These are phyloP conservation scores for Talaromyces nanjingensis DNA, from an alignment of 495 filamentous ascomycete genomes.

Conservation along the genomic window DNA sequence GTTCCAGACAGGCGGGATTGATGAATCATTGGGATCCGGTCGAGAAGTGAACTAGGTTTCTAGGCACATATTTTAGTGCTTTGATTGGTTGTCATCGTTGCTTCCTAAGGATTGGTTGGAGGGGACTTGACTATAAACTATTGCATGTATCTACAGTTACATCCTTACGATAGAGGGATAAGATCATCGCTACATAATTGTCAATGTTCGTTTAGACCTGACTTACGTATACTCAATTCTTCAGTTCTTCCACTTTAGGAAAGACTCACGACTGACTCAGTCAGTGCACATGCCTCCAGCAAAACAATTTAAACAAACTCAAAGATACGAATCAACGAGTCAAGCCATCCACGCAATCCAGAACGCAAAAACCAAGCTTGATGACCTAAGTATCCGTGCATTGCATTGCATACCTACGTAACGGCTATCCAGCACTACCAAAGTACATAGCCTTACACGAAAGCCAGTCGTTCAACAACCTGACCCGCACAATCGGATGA, in stretches of 20 bases:
- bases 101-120: background rate
- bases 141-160: background rate
- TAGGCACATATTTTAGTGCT: background rate
- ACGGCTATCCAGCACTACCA: too few relatives aligned
- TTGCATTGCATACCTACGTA: too few relatives aligned
- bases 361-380: background rate
- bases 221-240: background rate
- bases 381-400: too few relatives aligned
- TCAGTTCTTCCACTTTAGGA: background rate
- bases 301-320: background rate
- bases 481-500: background rate
- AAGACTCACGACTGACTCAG: background rate
- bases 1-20: constrained; percentile 1
- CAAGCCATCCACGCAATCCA: background rate
- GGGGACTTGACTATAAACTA: background rate
- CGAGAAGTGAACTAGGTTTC: background rate
- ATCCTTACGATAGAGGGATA: background rate
- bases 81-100: background rate
- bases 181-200: background rate
- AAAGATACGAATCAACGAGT: background rate
- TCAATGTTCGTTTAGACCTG: background rate
- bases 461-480: background rate
- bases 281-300: background rate
- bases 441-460: too few relatives aligned
- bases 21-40: background rate